These are phyloP conservation scores for Kodamaea neixiangensis DNA, from an alignment of 805 yeast genomes.

Conservation along the genomic window DNA sequence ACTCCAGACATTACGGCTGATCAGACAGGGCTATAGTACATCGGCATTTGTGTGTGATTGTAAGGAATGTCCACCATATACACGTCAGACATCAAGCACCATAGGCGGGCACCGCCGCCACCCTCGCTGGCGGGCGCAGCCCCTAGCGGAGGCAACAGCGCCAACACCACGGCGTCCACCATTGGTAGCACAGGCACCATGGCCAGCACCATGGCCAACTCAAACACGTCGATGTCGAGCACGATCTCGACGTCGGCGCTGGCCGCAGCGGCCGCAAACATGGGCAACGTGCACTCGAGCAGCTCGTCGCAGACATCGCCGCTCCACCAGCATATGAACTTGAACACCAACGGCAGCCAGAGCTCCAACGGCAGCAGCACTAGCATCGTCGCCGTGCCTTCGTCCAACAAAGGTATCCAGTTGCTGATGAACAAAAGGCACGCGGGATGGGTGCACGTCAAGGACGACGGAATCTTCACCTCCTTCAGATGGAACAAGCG, in stretches of 20 bases:
- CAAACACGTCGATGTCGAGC: not conserved
- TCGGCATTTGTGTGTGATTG: not conserved
- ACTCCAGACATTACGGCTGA: not conserved
- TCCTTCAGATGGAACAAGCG: constrained; percentile 93
- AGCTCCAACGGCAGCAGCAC: constrained; percentile 1
- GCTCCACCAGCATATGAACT: constrained; percentile 1
- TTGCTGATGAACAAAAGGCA: constrained; percentile 29
- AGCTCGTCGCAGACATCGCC: constrained; percentile 1
- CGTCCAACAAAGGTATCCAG: not conserved
- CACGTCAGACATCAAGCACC: constrained; percentile 42
- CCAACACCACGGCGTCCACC: constrained; percentile 7
- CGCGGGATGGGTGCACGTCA: constrained; percentile 87
- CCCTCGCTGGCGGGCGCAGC: constrained; percentile 23
- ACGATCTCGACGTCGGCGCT: not conserved
- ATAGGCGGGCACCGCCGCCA: constrained; percentile 48
- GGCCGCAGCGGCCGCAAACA: not conserved
- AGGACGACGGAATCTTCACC: constrained; percentile 83
- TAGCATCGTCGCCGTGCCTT: not conserved
- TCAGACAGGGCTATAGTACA: not conserved
- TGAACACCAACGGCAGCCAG: not conserved
- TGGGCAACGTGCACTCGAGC: not conserved
- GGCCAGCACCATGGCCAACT: constrained; percentile 7
- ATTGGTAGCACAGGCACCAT: constrained; percentile 5
- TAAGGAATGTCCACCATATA: constrained; percentile 38
- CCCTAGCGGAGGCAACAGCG: constrained; percentile 1